phyloP scores from a whole-genome alignment of 257 asterid species.

The Solanum stenotomum region DNA sequence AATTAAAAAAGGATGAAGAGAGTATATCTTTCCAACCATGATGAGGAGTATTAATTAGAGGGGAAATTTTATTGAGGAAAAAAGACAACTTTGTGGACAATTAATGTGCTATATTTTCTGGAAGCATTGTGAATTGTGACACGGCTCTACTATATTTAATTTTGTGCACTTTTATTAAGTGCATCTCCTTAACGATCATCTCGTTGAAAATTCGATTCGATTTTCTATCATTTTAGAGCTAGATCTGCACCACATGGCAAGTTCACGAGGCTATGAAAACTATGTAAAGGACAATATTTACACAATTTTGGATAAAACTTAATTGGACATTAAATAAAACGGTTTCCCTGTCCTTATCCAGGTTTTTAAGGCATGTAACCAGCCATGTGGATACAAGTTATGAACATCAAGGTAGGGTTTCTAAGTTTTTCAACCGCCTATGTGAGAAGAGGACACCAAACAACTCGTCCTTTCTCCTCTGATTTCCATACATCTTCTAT shows the following conservation, averaged over 20 bases:
- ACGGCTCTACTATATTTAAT: background rate
- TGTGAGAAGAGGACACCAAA: background rate
- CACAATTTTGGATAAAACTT: background rate
- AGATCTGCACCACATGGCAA: background rate
- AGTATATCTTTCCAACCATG: background rate
- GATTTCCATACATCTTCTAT: background rate
- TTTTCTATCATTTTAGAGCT: background rate
- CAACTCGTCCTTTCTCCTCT: background rate
- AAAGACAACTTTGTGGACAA: background rate
- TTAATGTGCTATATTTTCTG: background rate
- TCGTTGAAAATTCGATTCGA: background rate
- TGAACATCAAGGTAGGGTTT: background rate
- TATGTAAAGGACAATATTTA: background rate
- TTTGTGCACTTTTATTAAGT: background rate
- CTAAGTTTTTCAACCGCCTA: background rate
- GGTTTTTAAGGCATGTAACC: background rate
- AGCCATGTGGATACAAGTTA: background rate
- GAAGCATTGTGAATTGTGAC: background rate
- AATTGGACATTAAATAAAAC: background rate
- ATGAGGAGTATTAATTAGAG: background rate
- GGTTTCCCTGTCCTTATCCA: background rate
- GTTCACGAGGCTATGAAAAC: background rate
- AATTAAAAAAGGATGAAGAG: fast-evolving
- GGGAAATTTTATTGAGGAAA: background rate
- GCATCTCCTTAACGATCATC: background rate